Conservation (phyloP, 345 rosid species). For the Aquilaria yunnanensis region DNA sequence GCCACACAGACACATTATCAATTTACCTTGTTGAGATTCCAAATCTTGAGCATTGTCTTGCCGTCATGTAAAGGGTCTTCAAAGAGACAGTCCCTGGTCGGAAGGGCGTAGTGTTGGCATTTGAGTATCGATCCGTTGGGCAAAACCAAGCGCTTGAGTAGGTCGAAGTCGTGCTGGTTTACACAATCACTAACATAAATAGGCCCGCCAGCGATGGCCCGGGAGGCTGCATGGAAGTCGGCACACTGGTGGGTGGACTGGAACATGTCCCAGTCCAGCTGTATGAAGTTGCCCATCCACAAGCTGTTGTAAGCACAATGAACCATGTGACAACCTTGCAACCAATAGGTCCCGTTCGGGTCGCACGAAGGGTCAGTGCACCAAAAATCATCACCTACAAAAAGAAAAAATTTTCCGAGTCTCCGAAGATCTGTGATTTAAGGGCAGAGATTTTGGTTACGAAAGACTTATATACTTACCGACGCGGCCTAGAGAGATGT, state of each 20-base stretch:
- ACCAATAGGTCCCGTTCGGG: constrained; percentile 85
- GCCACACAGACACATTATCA: too few relatives aligned
- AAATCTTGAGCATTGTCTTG: constrained; percentile 86
- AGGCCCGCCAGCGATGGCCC: constrained; percentile 88
- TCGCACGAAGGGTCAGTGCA: constrained; percentile 91
- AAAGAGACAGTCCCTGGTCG: constrained; percentile 76
- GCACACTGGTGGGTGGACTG: constrained; percentile 92
- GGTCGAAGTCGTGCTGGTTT: constrained; percentile 60
- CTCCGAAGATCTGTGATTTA: background rate
- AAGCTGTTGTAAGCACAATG: constrained; percentile 93
- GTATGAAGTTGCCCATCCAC: constrained; percentile 98
- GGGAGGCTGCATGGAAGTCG: constrained; percentile 86
- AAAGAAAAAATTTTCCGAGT: too few relatives aligned
- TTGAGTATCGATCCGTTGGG: constrained; percentile 71
- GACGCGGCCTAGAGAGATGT: constrained; percentile 86
- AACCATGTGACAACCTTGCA: constrained; percentile 96
- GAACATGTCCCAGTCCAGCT: constrained; percentile 99
- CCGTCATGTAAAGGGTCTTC: constrained; percentile 89
- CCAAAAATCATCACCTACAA: constrained; percentile 62
- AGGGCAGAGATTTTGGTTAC: background rate
- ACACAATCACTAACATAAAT: constrained; percentile 73
- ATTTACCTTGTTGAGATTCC: constrained; percentile 85
- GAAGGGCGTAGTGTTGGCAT: constrained; percentile 75
- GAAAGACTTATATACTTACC: constrained; percentile 32
- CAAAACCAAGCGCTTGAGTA: constrained; percentile 57